Evolutionary conservation across 176 grass and related monocot species (phyloP), one percentile per base, ranked within the genome.

Genomic region (Aegilops sharonensis): DNA sequence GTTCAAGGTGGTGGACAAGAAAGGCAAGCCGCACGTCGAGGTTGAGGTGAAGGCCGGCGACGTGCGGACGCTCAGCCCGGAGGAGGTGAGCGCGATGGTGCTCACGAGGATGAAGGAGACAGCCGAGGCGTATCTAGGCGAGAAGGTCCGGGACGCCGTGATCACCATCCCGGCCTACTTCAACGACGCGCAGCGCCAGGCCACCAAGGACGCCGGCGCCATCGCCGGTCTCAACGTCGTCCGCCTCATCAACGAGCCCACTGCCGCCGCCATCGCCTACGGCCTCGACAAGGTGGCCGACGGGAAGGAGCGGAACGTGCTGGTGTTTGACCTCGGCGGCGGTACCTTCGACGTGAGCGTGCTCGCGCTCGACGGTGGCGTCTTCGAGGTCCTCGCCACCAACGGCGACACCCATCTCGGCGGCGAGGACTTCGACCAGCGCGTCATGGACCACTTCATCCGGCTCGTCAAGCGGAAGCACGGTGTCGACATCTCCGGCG

Each of bases 161-260:
- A 87, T 95, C 50, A 93, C 91, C 48, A 89, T 95, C 37, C 95
- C 95, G 11, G 89, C 91, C 64, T 95, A 95, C 81, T 95, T 98
- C 91, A 95, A 98, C 62, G 93, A 98, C 78, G 93, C 93, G 2
- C 93, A 95, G 60, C 89, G 95, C 6, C 91, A 98, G 93, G 95
- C 95, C 64, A 98, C 93, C 57, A 98, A 93, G 81, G 93, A 98
- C 64, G 91, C 95, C 36, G 93, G 93, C 57, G 23, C 72, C 23
- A 95, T 92, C 35, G 76, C 88, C 63, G 91, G 93, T 5, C 39
- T 40, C 39, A 40, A 40, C 39, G 39, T 40, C 39, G 39, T 40
- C 8, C 39, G 39, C 8, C 39, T 40, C 39, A 89, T 91, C 77
- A 91, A 87, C 67, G 93, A 95, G 75, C 93, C 91, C 18, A 91